Evolutionary conservation across 805 yeast species (phyloP), one percentile per base, ranked within the genome.

Genomic region (Saccharomycopsis malanga): DNA sequence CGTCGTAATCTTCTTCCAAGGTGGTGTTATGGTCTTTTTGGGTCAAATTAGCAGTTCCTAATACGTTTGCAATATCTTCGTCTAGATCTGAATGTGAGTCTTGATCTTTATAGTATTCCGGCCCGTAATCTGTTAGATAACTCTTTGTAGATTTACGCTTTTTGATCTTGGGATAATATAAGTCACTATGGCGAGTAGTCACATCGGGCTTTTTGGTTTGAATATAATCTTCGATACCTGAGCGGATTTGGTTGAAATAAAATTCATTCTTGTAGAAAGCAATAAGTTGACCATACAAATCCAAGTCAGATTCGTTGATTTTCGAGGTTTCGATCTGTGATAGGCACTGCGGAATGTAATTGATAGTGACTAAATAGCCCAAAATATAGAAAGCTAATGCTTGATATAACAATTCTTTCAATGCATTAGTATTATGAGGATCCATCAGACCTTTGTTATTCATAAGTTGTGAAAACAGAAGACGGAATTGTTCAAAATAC

Each of bases 121-220:
- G 54, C 3, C 54, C 54, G 36, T 51, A 51, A 32, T 51, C 54
- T 9, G 54, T 51, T 25, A 51, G 42, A 32, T 51, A 51, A 35
- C 54, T 51, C 22, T 48, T 51, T 7, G 52, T 51, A 18, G 48
- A 42, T 37, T 40, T 44, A 25, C 53, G 27, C 34, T 39, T 48
- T 40, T 39, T 42, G 12, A 51, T 48, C 12, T 29, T 44, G 2
- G 54, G 54, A 36, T 48, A 45, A 36, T 41, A 45, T 23, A 41
- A 41, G 21, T 42, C 44, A 38, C 37, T 41, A 24, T 21, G 21
- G 17, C 18, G 21, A 7, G 15, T 21, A 23, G 35, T 15, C 10
- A 24, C 29, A 10, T 37, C 37, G 14, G 30, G 30, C 4, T 25
- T 36, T 25, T 42, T 40, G 6, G 17, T 29, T 22, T 44, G 47